A percentile compares a stretch with the other conserved stretches of the same genome.
These are phyloP conservation scores for Agaricus subrufescens DNA, from an alignment of 768 basidiomycete species.

Conservation along the genomic window DNA sequence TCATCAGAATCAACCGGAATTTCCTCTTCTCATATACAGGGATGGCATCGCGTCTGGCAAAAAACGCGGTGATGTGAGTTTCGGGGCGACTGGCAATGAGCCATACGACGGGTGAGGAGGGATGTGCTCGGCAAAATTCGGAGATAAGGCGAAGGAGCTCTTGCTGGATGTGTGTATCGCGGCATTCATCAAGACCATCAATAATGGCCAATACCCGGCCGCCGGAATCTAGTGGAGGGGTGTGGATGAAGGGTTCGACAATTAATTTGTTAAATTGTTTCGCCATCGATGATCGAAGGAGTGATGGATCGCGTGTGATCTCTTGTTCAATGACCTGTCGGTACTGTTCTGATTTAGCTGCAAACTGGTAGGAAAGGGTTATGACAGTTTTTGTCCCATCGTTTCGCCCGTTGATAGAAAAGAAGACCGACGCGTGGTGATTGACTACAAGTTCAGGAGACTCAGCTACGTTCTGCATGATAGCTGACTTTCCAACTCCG, in stretches of 20 bases:
- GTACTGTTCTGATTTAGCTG: background rate
- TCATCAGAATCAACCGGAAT: too few species aligned
- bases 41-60: background rate
- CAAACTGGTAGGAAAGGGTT: constrained; percentile 19
- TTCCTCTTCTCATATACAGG: too few species aligned
- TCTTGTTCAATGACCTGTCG: constrained; percentile 4
- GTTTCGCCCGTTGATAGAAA: constrained; percentile 9
- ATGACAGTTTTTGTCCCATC: constrained; percentile 11
- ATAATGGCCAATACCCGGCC: background rate
- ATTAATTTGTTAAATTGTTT: constrained; percentile 12
- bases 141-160: constrained; percentile 12
- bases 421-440: constrained; percentile 18
- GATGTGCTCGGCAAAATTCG: background rate
- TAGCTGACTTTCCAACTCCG: constrained; percentile 22
- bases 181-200: constrained; percentile 25
- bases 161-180: constrained; percentile 4
- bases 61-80: constrained; percentile 12
- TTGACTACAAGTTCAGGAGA: background rate
- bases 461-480: constrained; percentile 26
- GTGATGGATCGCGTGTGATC: background rate
- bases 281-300: background rate
- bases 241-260: constrained; percentile 7
- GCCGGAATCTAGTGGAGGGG: background rate
- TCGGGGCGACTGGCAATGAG: constrained; percentile 23
- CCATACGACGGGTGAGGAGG: constrained; percentile 14